phyloP scores from a whole-genome alignment of 495 filamentous ascomycete species.

The Glonium stellatum region DNA sequence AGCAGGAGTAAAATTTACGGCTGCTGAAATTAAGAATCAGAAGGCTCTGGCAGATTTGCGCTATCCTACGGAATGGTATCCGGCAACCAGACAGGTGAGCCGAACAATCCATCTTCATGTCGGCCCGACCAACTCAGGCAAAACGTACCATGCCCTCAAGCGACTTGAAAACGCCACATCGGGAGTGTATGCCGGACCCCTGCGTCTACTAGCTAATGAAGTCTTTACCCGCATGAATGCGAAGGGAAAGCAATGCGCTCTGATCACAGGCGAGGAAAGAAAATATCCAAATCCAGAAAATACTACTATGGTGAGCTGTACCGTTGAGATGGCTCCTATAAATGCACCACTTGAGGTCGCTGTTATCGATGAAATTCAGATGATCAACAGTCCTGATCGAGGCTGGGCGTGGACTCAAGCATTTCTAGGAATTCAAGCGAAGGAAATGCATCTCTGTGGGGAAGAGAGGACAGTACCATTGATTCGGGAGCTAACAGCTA shows the following conservation, averaged over 20 bases:
- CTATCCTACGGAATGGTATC: conserved; percentile 87
- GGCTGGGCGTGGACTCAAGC: conserved; percentile 98
- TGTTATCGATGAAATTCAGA: conserved; percentile 97
- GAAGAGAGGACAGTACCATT: conserved; percentile 76
- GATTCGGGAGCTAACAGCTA: conserved; percentile 69
- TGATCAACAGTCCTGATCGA: conserved; percentile 73
- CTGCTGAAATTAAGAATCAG: conserved; percentile 50
- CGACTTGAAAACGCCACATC: conserved; percentile 66
- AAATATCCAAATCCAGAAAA: conserved; percentile 46
- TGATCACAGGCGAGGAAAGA: conserved; percentile 89
- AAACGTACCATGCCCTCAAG: conserved; percentile 91
- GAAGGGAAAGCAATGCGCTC: conserved; percentile 63
- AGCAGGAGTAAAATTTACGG: conserved; percentile 41
- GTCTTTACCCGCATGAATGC: conserved; percentile 75
- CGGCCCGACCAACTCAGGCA: conserved; percentile 96
- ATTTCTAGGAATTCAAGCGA: conserved; percentile 73
- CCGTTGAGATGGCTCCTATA: conserved; percentile 90
- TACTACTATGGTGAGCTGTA: conserved; percentile 63
- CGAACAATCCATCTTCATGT: conserved; percentile 88
- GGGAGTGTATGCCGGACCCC: conserved; percentile 86
- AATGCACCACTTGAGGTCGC: conserved; percentile 70
- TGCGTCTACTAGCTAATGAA: conserved; percentile 89
- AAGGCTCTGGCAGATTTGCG: conserved; percentile 66
- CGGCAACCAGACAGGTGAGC: conserved; percentile 66
- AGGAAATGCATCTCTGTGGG: conserved; percentile 90